Evolutionary conservation across 495 filamentous ascomycete species (phyloP).

Genomic region (Penicillium waksmanii): DNA sequence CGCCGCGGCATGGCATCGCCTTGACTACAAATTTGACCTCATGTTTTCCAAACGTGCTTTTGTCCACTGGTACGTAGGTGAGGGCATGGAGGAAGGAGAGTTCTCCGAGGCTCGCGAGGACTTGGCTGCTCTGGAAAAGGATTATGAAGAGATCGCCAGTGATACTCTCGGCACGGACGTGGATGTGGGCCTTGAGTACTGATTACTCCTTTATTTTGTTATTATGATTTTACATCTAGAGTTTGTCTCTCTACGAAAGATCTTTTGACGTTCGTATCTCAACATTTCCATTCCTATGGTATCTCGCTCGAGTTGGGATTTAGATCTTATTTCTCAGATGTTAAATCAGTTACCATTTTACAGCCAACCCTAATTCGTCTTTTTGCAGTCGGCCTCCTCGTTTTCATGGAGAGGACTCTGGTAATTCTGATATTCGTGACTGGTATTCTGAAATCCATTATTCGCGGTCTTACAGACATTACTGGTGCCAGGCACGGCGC

Average conservation of each 20-base stretch:
- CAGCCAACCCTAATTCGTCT: not conserved
- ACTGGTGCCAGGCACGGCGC: slow-evolving; percentile 1
- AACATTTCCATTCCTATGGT: not conserved
- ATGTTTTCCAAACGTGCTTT: slow-evolving; percentile 97
- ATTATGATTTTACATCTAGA: not conserved
- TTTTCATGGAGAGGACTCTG: slow-evolving; percentile 2
- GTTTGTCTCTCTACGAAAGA: not conserved
- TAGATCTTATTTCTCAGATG: slow-evolving; percentile 1
- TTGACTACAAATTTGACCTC: slow-evolving; percentile 88
- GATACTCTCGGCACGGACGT: not conserved
- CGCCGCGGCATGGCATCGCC: slow-evolving; percentile 82
- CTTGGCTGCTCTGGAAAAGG: slow-evolving; percentile 83
- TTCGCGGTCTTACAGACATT: not conserved
- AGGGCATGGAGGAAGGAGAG: slow-evolving; percentile 96
- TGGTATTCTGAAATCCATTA: not conserved
- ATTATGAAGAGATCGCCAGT: slow-evolving; percentile 89
- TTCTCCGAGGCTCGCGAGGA: slow-evolving; percentile 91
- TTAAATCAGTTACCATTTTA: not conserved
- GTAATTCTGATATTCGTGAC: slow-evolving; percentile 2
- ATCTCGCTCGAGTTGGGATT: not conserved
- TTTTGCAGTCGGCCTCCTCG: not conserved
- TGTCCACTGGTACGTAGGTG: slow-evolving; percentile 95
- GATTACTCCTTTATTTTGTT: not conserved
- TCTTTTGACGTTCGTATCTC: not conserved
- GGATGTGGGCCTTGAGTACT: slow-evolving; percentile 1